Evolutionary conservation across 352 stramenopile genomes (phyloP), one percentile per base, ranked within the genome.

Genomic region (Phytophthora pluvialis): DNA sequence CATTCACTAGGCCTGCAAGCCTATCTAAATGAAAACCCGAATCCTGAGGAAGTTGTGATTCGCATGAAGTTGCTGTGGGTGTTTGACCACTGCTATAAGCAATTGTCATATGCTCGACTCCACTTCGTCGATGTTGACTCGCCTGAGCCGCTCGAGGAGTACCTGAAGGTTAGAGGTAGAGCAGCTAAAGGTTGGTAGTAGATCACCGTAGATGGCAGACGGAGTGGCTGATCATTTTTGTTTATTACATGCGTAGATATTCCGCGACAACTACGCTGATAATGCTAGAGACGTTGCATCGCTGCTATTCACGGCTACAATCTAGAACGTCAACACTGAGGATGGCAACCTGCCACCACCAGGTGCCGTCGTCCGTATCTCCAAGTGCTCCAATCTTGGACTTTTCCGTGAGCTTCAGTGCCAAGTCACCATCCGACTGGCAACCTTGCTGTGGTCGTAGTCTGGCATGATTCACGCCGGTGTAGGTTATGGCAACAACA

Each of bases 11-110:
- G 38, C 13, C 44, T 36, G 12, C 44, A 5, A 25, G 3, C 9
- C 10, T 12, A 16, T 32, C 32, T 54, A 16, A 43, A 54, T 12
- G 31, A 0, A 12, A 54, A 54, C 18, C 32, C 31, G n/a, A 32
- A 43, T 31, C 47, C 29, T 11, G 47, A 54, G n/a, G 15, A 9
- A 44, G 8, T 54, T 43, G 31, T 40, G 0, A 7, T 45, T 13
- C 48, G 33, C 6, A 55, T 55, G 48, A 45, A 55, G 13, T 33
- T 55, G 11, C 15, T 55, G 18, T 55, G 48, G 48, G 48, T 45
- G 18, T 55, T 18, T 1, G 18, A 36, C 13, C 48, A 55, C 9
- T 9, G 35, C 0, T 26, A 45, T 18, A 33, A 45, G 9, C 33
- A 55, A 35, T 36, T 16, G 47, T 5, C 15, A 15, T 45, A 21